Percentiles rank a stretch among this genome's conserved stretches.
Conservation (phyloP, 2,329 filamentous ascomycete genomes). For the Fusarium agapanthi region DNA sequence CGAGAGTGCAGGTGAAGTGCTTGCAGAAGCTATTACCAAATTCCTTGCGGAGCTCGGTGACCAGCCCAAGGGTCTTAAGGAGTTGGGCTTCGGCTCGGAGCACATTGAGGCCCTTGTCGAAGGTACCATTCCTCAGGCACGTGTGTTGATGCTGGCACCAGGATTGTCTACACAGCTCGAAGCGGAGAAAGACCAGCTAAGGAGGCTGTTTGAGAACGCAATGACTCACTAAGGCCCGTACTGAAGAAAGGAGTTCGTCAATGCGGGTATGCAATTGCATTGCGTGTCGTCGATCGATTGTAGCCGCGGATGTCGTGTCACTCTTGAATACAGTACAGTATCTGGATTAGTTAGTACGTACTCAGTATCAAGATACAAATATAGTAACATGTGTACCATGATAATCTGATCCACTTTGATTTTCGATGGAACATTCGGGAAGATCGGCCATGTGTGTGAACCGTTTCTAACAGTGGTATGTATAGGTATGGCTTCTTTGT, state of each 20-base stretch:
- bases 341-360: neutral
- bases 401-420: neutral
- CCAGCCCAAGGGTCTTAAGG: conserved; percentile 86
- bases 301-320: conserved; percentile 2
- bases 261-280: conserved; percentile 26
- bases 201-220: conserved; percentile 71
- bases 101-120: conserved; percentile 89
- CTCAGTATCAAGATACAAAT: neutral
- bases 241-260: conserved; percentile 7
- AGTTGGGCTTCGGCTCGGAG: conserved; percentile 77
- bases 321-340: conserved; percentile 10
- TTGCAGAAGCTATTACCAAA: conserved; percentile 81
- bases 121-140: conserved; percentile 89
- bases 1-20: conserved; percentile 87
- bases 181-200: conserved; percentile 76
- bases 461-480: neutral
- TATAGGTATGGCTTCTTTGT: neutral
- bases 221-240: conserved; percentile 49
- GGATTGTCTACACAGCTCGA: conserved; percentile 76
- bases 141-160: conserved; percentile 92
- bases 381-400: conserved; percentile 4
- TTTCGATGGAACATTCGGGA: conserved; percentile 13
- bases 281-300: conserved; percentile 26
- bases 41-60: conserved; percentile 88
- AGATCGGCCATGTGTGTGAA: neutral